Evolutionary conservation across 306 rosid genomes (phyloP), one percentile per base, ranked within the genome.

Genomic region (Lupinus albus): DNA sequence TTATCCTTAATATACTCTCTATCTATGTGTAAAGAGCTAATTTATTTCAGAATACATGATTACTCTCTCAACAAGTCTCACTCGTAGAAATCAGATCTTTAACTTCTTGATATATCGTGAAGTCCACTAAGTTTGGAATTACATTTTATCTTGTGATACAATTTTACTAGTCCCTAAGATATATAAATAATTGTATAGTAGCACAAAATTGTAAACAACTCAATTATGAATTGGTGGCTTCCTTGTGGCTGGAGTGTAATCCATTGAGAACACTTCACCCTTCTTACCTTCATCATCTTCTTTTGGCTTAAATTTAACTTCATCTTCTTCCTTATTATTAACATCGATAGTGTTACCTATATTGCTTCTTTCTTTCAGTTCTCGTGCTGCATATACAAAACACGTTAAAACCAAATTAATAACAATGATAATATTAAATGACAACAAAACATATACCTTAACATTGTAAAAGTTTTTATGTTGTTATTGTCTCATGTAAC

Each of bases 201-300:
- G 30, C 39, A 20, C 67, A 70, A 75, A 61, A 73, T 68, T 57
- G 42, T 32, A 13, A 21, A 57, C 9, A 62, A 46, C 6, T 76
- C 65, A 92, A 78, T 89, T 92, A 68, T 92, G 96, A 55, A 92
- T 92, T 0, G 98, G 98, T 68, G 96, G 95, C 72, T 89, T 87
- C 80, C 80, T 87, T 54, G 79, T 80, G 1, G 89, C 92, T 9
- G 96, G 92, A 81, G 88, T 79, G 63, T 87, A 92, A 77, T 92
- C 98, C 88, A 83, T 83, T 13, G 88, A 73, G 66, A 87, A 80
- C 48, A 82, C 89, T 77, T 79, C 83, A 5, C 80, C 83, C n/a
- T 14, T n/a, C 54, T 58, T 11, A 17, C 67, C 71, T 36, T 54
- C 75, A 1, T 38, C 11, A 38, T 68, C 79, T 62, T 88, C 84